Evolutionary conservation across 768 basidiomycete genomes (phyloP).

Genomic region (Boletellus emodensis): DNA sequence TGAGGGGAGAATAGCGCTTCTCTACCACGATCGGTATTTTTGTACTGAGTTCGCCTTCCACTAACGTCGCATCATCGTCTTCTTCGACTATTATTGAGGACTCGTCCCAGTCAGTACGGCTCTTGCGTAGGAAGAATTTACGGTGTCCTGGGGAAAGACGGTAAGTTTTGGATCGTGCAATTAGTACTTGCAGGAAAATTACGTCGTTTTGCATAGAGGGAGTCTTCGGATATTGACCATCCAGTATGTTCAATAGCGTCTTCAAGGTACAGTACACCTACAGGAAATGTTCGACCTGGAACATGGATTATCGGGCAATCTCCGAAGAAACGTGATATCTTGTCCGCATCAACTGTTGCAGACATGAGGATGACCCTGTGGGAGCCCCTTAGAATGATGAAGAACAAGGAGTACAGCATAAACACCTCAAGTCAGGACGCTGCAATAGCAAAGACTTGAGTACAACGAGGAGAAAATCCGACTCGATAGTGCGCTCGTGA

Average conservation of each 20-base stretch:
- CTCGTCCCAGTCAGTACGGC: constrained; percentile 75
- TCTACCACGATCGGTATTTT: constrained; percentile 49
- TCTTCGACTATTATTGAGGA: constrained; percentile 52
- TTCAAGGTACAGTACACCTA: constrained; percentile 80
- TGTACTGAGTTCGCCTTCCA: constrained; percentile 15
- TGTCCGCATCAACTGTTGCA: constrained; percentile 89
- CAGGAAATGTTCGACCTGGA: constrained; percentile 93
- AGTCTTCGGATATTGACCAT: constrained; percentile 77
- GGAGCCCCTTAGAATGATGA: constrained; percentile 5
- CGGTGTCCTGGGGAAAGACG: constrained; percentile 45
- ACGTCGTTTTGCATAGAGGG: constrained; percentile 76
- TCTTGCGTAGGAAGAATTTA: constrained; percentile 61
- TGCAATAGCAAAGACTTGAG: constrained; percentile 76
- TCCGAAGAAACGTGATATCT: constrained; percentile 87
- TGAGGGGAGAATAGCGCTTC: constrained; percentile 76
- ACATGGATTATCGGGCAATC: constrained; percentile 80
- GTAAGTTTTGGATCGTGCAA: neutral
- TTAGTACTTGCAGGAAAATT: constrained; percentile 24
- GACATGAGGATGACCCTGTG: constrained; percentile 91
- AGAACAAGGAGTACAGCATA: neutral
- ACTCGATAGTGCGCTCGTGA: constrained; percentile 95
- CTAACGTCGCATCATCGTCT: constrained; percentile 57
- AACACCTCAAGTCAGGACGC: constrained; percentile 80
- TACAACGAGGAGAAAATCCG: constrained; percentile 93
- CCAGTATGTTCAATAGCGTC: constrained; percentile 81